phyloP scores from a whole-genome alignment of 306 rosid genomes.

The Betula pendula region DNA sequence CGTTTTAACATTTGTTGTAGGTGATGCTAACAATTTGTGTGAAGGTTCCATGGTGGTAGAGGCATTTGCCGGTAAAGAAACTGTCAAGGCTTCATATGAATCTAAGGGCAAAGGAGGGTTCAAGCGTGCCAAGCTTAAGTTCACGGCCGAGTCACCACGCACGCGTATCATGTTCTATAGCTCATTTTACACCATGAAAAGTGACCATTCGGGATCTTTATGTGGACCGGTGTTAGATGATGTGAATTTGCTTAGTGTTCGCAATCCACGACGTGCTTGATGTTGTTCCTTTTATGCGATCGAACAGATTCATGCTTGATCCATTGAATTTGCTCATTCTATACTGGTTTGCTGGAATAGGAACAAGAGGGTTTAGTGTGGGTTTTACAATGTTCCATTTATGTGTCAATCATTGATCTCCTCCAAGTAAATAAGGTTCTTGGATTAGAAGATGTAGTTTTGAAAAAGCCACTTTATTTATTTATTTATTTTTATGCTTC shows the following conservation, averaged over 20 bases:
- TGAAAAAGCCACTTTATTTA: not conserved
- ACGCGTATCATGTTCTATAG: constrained; percentile 65
- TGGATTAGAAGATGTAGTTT: not conserved
- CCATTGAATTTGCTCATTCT: constrained; percentile 1
- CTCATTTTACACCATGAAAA: constrained; percentile 60
- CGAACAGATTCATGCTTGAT: not conserved
- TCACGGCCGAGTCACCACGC: constrained; percentile 49
- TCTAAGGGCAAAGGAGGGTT: constrained; percentile 73
- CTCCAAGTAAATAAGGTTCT: constrained; percentile 3
- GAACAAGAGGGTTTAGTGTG: not conserved
- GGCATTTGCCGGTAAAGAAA: constrained; percentile 60
- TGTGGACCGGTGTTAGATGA: constrained; percentile 85
- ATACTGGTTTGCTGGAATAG: constrained; percentile 26
- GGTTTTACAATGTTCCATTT: constrained; percentile 5
- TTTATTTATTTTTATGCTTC: no score
- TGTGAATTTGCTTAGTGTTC: constrained; percentile 61
- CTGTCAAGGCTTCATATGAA: constrained; percentile 45
- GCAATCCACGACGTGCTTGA: constrained; percentile 36
- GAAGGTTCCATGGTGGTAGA: constrained; percentile 60
- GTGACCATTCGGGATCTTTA: constrained; percentile 65
- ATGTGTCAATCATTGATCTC: not conserved
- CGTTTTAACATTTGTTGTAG: constrained; percentile 66
- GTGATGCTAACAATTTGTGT: constrained; percentile 68
- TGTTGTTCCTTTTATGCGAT: not conserved
- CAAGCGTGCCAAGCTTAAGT: constrained; percentile 42